Base-by-base conservation (phyloP, 2,329 filamentous ascomycete genomes). In the Pseudogymnoascus sp. region DNA sequence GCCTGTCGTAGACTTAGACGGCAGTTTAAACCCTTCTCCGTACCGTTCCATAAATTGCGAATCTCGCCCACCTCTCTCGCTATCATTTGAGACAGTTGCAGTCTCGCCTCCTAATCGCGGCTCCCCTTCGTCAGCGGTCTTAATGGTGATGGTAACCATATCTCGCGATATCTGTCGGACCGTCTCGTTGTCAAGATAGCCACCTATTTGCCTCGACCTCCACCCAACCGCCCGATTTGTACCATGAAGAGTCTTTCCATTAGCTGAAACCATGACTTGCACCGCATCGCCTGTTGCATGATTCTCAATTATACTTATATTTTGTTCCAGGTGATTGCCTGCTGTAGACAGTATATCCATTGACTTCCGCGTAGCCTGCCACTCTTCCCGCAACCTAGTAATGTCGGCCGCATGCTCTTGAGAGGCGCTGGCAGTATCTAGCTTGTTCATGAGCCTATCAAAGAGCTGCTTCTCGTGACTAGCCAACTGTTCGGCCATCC, bases 261-360 rank as follows among this genome's bases (percentile, higher is more conserved):
- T 68, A 9, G 71, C 67, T 34, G 71, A 74, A 48, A 73, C 70
- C 71, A 73, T 73, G 58, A 72, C 71, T 58, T 73, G 70, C 6
- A 73, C 35, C 30, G 71, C 64, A 59, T 73, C 71, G 12, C 72
- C 71, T 12, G 68, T 71, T 37, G 65, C 68, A 55, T 73, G 66
- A 55, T 73, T 73, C 18, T 72, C 70, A 61, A 74, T 68, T 2
- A 63, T 65, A 60, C 65, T 73, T 15, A 71, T 63, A 28, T 67
- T 71, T 60, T 72, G 67, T 57, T 64, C 64, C 35, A 69, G 60
- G 41, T 67, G 61, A 5, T 38, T 64, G 39, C 70, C 69, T 58
- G 70, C 71, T 57, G 64, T 66, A 10, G 67, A 68, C 65, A 67
- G 72, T 56, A 73, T 73, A 59, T 70, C 67, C 58, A 70, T 68